Percentiles rank a stretch among this genome's conserved stretches.
Evolutionary conservation across 176 grass and related monocot genomes (phyloP).

Genomic region (Avena insularis): DNA sequence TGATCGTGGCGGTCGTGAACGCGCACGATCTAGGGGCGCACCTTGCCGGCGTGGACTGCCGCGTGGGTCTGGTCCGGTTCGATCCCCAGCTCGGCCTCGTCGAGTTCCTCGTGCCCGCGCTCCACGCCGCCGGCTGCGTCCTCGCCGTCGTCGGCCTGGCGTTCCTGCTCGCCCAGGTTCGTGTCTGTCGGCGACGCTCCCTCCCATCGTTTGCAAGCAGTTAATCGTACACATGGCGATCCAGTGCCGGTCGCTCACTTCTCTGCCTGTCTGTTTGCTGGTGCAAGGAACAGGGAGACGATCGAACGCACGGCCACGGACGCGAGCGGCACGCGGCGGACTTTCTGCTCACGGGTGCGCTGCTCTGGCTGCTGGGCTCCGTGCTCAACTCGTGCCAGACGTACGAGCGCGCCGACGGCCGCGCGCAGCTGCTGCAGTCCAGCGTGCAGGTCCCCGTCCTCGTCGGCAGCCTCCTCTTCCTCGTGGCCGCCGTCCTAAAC

Average conservation of each 20-base stretch:
- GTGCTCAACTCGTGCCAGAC: conserved; percentile 77
- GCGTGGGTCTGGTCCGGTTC: conserved; percentile 55
- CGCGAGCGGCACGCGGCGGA: conserved; percentile 45
- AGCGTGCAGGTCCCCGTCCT: conserved; percentile 73
- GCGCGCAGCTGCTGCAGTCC: conserved; percentile 82
- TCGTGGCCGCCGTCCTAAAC: conserved; percentile 59
- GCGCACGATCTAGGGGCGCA: conserved; percentile 78
- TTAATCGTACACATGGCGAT: background rate
- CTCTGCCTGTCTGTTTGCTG: background rate
- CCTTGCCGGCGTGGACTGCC: conserved; percentile 68
- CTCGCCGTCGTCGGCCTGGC: conserved; percentile 50
- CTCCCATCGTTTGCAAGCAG: background rate
- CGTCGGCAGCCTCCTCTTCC: conserved; percentile 79
- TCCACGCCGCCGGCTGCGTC: conserved; percentile 55
- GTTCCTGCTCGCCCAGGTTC: conserved; percentile 48
- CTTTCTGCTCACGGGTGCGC: conserved; percentile 61
- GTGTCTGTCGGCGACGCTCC: background rate
- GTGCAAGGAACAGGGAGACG: background rate
- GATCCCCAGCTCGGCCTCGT: conserved; percentile 82
- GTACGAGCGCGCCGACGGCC: conserved; percentile 79
- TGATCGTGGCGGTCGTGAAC: conserved; percentile 56
- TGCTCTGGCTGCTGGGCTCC: conserved; percentile 68
- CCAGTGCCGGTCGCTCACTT: background rate
- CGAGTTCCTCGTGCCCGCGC: conserved; percentile 71
- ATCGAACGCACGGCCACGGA: background rate